These are phyloP conservation scores for Irineochytrium annulatum DNA, from an alignment of 192 early-diverging fungal genomes.

Conservation along the genomic window DNA sequence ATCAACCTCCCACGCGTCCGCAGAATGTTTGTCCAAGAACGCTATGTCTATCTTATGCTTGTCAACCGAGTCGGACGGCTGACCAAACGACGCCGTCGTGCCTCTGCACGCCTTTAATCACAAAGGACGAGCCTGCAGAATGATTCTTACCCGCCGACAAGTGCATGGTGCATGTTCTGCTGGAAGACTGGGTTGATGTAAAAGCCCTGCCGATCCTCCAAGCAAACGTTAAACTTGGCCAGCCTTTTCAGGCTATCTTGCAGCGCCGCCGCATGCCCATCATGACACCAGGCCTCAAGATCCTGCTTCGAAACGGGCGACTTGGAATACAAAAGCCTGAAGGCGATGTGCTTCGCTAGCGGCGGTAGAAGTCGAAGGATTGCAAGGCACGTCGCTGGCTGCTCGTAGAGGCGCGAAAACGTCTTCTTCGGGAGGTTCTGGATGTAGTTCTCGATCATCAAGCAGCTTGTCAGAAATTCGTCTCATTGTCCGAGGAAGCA, in stretches of 20 bases:
- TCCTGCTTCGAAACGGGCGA: constrained; percentile 56
- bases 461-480: too few species aligned
- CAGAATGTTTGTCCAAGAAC: constrained; percentile 77
- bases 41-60: constrained; percentile 61
- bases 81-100: constrained; percentile 82
- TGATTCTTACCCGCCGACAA: constrained; percentile 38
- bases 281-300: constrained; percentile 55
- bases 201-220: constrained; percentile 41
- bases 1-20: constrained; percentile 75
- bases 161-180: constrained; percentile 38
- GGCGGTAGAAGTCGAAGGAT: constrained; percentile 81
- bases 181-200: constrained; percentile 44
- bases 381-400: constrained; percentile 89
- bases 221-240: constrained; percentile 66
- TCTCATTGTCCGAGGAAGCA: too few species aligned
- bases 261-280: constrained; percentile 29
- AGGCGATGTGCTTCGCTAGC: constrained; percentile 82
- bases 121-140: background rate
- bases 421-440: constrained; percentile 64
- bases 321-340: constrained; percentile 79
- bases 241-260: constrained; percentile 66
- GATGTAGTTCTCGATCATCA: too few species aligned
- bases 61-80: constrained; percentile 53
- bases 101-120: constrained; percentile 48
- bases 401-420: constrained; percentile 74